phyloP scores from a whole-genome alignment of 1,284 basidiomycete species.

The Pseudozyma sp. region DNA sequence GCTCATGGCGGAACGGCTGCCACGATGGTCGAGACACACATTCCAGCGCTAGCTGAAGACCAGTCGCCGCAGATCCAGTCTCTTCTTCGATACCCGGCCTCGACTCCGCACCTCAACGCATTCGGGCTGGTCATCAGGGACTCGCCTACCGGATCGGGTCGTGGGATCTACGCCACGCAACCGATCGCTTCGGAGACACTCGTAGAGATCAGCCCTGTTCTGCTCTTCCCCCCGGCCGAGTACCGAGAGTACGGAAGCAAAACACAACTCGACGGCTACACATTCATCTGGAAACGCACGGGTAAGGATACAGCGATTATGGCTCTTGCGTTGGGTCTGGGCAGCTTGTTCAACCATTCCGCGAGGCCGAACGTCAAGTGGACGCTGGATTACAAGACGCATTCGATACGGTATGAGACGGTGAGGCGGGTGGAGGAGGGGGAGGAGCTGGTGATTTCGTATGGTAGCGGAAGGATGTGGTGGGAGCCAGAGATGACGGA shows the following conservation, averaged over 20 bases:
- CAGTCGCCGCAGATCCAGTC: slow-evolving; percentile 19
- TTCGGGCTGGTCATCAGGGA: slow-evolving; percentile 40
- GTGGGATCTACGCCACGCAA: slow-evolving; percentile 54
- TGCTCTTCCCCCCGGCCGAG: slow-evolving; percentile 78
- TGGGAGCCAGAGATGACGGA: slow-evolving; percentile 47
- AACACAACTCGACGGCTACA: slow-evolving; percentile 84
- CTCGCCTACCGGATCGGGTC: slow-evolving; percentile 21
- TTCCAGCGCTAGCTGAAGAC: slow-evolving; percentile 16
- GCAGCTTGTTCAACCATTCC: slow-evolving; percentile 81
- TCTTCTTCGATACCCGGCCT: slow-evolving; percentile 22
- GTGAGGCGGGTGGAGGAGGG: slow-evolving; percentile 73
- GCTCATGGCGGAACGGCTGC: neutral
- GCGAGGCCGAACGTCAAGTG: slow-evolving; percentile 78
- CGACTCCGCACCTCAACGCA: slow-evolving; percentile 58
- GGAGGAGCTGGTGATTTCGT: slow-evolving; percentile 84
- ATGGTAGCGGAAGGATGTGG: slow-evolving; percentile 72
- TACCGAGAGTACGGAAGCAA: slow-evolving; percentile 66
- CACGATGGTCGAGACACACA: slow-evolving; percentile 43
- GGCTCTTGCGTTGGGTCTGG: slow-evolving; percentile 87
- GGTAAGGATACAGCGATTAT: slow-evolving; percentile 69
- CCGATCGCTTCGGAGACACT: slow-evolving; percentile 72
- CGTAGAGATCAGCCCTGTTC: slow-evolving; percentile 86
- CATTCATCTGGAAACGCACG: slow-evolving; percentile 80
- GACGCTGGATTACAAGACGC: slow-evolving; percentile 71
- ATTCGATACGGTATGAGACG: slow-evolving; percentile 78